A percentile compares a stretch with the other conserved stretches of the same genome.
Evolutionary conservation across 2,329 filamentous ascomycete genomes (phyloP).

Genomic region (Allantophomopsis cytisporea): DNA sequence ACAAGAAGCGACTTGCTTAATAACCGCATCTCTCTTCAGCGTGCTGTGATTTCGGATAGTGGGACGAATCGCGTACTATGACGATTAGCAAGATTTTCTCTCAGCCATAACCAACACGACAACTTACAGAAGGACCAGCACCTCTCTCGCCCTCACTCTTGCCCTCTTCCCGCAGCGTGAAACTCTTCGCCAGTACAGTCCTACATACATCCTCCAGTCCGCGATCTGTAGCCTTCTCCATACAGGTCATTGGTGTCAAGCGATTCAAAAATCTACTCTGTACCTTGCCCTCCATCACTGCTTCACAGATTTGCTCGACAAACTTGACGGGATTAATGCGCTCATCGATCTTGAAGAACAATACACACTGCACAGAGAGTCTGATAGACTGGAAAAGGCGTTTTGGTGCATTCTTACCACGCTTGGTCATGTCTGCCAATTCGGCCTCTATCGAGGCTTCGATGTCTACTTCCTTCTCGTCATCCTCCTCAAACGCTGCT

Average conservation of each 20-base stretch:
- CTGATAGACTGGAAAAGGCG: constrained; percentile 37
- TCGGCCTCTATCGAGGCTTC: constrained; percentile 62
- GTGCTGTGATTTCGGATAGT: constrained; percentile 60
- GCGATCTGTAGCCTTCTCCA: constrained; percentile 53
- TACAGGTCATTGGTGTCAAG: constrained; percentile 38
- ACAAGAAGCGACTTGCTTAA: constrained; percentile 48
- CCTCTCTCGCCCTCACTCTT: constrained; percentile 1
- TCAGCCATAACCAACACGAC: constrained; percentile 3
- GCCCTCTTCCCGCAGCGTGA: constrained; percentile 24
- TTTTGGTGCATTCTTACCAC: constrained; percentile 23
- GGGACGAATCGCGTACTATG: constrained; percentile 73
- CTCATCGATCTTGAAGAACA: constrained; percentile 43
- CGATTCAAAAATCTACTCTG: constrained; percentile 45
- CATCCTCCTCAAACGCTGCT: constrained; percentile 23
- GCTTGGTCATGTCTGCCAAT: constrained; percentile 43
- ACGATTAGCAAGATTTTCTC: constrained; percentile 3
- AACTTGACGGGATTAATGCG: constrained; percentile 43
- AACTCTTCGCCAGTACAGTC: constrained; percentile 48
- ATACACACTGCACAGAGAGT: constrained; percentile 44
- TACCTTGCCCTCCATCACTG: constrained; percentile 29
- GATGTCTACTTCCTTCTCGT: constrained; percentile 45
- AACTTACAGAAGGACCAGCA: constrained; percentile 3
- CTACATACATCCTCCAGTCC: constrained; percentile 53
- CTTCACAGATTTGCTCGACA: constrained; percentile 38
- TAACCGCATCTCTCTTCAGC: constrained; percentile 54